These are phyloP conservation scores for Wickerhamomyces rabaulensis DNA, from an alignment of 805 yeast genomes.

Conservation along the genomic window DNA sequence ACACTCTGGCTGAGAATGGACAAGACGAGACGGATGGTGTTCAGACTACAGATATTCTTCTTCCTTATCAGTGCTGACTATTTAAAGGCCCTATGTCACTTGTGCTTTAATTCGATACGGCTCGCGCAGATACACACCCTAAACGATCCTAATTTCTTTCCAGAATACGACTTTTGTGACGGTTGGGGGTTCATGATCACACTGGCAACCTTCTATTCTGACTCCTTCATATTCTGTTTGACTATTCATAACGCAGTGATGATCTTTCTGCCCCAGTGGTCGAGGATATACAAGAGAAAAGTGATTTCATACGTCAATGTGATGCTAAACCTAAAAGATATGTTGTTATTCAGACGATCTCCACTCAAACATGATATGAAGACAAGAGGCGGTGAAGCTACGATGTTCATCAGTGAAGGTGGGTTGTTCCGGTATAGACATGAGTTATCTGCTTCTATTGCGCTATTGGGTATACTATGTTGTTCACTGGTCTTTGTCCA, in stretches of 20 bases:
- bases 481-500: conserved; percentile 14
- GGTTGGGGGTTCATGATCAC: conserved; percentile 17
- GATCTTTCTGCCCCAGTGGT: conserved; percentile 14
- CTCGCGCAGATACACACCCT: background rate
- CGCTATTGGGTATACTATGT: background rate
- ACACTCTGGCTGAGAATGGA: conserved; percentile 20
- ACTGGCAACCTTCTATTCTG: conserved; percentile 11
- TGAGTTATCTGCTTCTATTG: background rate
- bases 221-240: conserved; percentile 13
- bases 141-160: background rate
- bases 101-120: background rate
- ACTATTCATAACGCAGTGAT: conserved; percentile 18
- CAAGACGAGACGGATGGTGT: conserved; percentile 15
- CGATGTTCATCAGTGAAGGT: conserved; percentile 16
- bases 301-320: conserved; percentile 6
- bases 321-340: conserved; percentile 1
- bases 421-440: conserved; percentile 15
- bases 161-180: conserved; percentile 12
- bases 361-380: background rate
- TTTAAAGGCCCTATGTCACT: conserved; percentile 10
- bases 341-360: background rate
- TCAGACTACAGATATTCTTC: conserved; percentile 17
- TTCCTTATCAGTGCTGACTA: conserved; percentile 14
- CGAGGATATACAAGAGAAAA: conserved; percentile 6
- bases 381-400: background rate